Percentiles rank a stretch among this genome's conserved stretches.
Conservation (phyloP, 306 rosid species). For the Acmispon strigosus region DNA sequence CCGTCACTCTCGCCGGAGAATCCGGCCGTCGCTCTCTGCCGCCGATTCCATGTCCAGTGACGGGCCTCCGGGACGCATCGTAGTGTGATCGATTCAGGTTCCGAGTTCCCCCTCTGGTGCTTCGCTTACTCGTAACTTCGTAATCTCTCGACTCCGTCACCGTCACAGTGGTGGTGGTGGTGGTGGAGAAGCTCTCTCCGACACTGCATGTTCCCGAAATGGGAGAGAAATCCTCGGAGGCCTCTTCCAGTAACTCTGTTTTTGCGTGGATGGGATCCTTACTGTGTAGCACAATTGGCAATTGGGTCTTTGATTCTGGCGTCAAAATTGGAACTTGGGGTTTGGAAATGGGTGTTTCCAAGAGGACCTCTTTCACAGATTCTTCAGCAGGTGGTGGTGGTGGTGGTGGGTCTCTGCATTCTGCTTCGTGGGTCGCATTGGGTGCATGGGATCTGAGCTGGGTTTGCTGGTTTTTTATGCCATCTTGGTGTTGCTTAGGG, state of each 20-base stretch:
- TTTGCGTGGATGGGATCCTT: conserved; percentile 4
- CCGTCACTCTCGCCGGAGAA: conserved; percentile 36
- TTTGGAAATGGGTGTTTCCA: conserved; percentile 69
- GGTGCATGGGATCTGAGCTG: conserved; percentile 8
- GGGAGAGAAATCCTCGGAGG: conserved; percentile 46
- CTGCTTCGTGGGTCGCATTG: conserved; percentile 20
- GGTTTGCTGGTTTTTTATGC: conserved; percentile 12
- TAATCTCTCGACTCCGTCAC: conserved; percentile 53
- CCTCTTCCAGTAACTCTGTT: not conserved
- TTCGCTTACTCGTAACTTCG: conserved; percentile 63
- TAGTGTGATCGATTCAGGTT: conserved; percentile 16
- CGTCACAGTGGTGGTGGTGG: conserved; percentile 36
- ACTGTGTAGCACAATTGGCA: not conserved
- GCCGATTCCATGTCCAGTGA: conserved; percentile 26
- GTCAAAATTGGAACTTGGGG: conserved; percentile 17
- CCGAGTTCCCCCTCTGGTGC: conserved; percentile 36
- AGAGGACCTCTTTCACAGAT: conserved; percentile 79
- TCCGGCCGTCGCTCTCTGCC: conserved; percentile 34
- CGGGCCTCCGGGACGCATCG: conserved; percentile 39
- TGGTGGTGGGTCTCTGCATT: conserved; percentile 10
- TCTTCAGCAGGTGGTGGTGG: conserved; percentile 46
- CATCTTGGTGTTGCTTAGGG: conserved; percentile 19
- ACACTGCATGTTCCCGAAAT: conserved; percentile 47
- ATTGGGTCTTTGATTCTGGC: conserved; percentile 23
- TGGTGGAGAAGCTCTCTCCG: conserved; percentile 58